These are phyloP conservation scores for Isabelozyma pseudorhagii DNA, from an alignment of 805 yeast species.

Conservation along the genomic window DNA sequence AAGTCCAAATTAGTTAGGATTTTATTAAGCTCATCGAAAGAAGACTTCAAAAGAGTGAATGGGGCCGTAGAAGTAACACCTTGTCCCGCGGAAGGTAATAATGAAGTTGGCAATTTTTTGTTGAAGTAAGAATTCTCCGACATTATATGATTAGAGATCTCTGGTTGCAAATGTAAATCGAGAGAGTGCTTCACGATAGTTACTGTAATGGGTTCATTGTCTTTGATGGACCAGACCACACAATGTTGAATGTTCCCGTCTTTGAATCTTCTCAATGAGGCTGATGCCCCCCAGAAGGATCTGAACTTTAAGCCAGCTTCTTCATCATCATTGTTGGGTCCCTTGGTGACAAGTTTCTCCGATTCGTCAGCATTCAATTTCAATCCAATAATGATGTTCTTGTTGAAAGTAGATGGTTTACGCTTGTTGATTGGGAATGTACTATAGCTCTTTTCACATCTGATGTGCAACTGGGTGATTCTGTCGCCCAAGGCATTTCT, in stretches of 20 bases:
- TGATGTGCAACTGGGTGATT: constrained; percentile 35
- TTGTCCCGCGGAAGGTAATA: constrained; percentile 57
- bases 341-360: constrained; percentile 82
- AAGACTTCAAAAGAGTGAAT: constrained; percentile 25
- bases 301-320: constrained; percentile 62
- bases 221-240: constrained; percentile 72
- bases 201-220: constrained; percentile 59
- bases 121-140: constrained; percentile 46
- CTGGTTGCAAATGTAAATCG: constrained; percentile 57
- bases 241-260: constrained; percentile 90
- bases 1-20: constrained; percentile 44
- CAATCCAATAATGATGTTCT: constrained; percentile 54
- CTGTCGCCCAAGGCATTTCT: constrained; percentile 56
- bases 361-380: constrained; percentile 66
- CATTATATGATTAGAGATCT: constrained; percentile 30
- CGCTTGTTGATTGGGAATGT: constrained; percentile 48
- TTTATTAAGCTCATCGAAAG: constrained; percentile 53
- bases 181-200: constrained; percentile 64
- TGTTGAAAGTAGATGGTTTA: constrained; percentile 41
- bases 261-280: constrained; percentile 86
- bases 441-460: constrained; percentile 16
- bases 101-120: constrained; percentile 55
- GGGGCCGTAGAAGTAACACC: constrained; percentile 37
- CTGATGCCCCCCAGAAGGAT: constrained; percentile 83
- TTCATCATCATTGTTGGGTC: constrained; percentile 65